These are phyloP conservation scores for Endocarpon pusillum DNA, from an alignment of 495 filamentous ascomycete genomes.

Conservation along the genomic window DNA sequence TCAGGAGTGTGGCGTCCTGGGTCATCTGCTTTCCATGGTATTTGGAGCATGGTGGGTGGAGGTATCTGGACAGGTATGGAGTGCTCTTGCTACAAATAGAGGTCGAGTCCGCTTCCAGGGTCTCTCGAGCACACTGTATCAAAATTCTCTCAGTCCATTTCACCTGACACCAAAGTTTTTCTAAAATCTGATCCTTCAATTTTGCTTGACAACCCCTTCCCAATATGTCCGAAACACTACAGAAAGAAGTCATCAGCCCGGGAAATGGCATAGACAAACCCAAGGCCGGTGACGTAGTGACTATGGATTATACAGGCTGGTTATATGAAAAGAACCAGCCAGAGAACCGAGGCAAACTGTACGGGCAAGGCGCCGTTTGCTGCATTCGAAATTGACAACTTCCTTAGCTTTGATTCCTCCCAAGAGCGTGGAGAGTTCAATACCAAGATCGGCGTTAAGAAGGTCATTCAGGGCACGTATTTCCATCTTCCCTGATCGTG, in stretches of 20 bases:
- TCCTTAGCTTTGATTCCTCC: conserved; percentile 63
- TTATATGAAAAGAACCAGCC: conserved; percentile 44
- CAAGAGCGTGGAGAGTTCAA: conserved; percentile 43
- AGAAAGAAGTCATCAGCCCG: neutral
- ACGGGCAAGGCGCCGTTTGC: conserved; percentile 7
- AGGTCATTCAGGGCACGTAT: conserved; percentile 57
- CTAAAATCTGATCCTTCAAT: no score
- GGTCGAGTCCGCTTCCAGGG: no score
- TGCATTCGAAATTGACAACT: neutral
- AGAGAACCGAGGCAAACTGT: conserved; percentile 32
- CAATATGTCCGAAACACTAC: neutral
- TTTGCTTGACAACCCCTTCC: no score
- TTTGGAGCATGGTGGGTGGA: no score
- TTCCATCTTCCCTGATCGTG: neutral
- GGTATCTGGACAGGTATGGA: no score
- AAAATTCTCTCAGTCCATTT: no score
- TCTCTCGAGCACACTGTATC: no score
- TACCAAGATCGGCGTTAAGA: conserved; percentile 52
- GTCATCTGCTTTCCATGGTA: no score
- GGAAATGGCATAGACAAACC: conserved; percentile 42
- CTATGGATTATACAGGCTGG: conserved; percentile 72
- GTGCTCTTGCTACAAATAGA: no score
- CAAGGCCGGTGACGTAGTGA: conserved; percentile 43
- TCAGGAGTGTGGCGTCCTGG: no score
- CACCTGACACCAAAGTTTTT: no score